Evolutionary conservation across 2,329 filamentous ascomycete genomes (phyloP).

Genomic region (Diaporthe longicolla): DNA sequence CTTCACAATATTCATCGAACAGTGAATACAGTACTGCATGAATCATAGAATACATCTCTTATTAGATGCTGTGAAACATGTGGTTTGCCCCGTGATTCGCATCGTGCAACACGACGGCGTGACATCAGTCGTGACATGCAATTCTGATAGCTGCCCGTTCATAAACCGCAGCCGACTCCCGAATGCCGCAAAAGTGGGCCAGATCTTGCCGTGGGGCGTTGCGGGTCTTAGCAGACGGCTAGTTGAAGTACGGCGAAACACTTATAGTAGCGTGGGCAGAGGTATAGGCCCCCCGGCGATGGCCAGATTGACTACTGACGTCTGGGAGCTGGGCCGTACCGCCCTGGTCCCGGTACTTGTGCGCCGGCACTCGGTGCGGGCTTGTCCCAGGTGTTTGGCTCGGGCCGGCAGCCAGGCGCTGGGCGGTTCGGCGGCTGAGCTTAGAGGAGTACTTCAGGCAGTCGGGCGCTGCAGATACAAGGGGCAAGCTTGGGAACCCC

Average conservation of each 20-base stretch:
- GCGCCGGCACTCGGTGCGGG: constrained; percentile 12
- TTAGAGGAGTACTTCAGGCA: background rate
- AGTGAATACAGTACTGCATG: background rate
- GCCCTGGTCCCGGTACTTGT: background rate
- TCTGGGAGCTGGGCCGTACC: background rate
- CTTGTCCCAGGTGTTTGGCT: background rate
- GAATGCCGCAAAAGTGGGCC: constrained; percentile 12
- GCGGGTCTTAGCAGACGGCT: background rate
- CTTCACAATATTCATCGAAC: background rate
- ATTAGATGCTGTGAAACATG: background rate
- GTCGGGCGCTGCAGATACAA: constrained; percentile 17
- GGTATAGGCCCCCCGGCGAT: background rate
- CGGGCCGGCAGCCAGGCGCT: constrained; percentile 2
- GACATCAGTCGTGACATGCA: background rate
- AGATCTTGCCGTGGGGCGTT: background rate
- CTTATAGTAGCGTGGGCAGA: background rate
- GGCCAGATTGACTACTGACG: background rate
- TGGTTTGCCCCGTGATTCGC: background rate
- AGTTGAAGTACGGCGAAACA: background rate
- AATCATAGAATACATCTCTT: background rate
- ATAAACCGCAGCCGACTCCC: constrained; percentile 17
- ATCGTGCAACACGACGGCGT: background rate
- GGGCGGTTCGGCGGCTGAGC: constrained; percentile 13
- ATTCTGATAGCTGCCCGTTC: background rate
- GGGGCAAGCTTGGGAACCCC: background rate